Conservation (phyloP, 169 alveolate species). For the Ichthyophthirius multifiliis region DNA sequence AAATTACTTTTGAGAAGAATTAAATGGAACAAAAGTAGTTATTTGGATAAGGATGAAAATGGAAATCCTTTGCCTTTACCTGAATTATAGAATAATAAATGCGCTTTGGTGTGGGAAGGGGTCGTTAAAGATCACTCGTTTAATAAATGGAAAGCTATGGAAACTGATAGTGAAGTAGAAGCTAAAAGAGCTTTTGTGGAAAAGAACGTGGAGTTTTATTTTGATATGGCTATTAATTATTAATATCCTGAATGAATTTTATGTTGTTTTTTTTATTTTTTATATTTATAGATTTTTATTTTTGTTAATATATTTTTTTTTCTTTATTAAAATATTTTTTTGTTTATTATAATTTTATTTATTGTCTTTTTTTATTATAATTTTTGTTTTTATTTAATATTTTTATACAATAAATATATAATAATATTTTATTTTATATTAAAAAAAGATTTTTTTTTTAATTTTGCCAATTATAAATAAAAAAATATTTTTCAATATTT, state of each 20-base stretch:
- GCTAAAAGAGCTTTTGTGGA: constrained; percentile 54
- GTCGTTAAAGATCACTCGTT: constrained; percentile 46
- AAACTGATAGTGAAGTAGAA: constrained; percentile 55
- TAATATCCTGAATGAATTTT: not conserved
- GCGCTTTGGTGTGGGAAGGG: constrained; percentile 72
- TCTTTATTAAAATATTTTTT: no score
- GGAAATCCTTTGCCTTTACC: not conserved
- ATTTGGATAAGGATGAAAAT: constrained; percentile 16
- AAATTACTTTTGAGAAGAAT: constrained; percentile 65
- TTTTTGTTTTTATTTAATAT: no score
- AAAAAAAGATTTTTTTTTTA: no score
- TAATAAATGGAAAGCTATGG: constrained; percentile 60
- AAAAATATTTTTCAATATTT: no score
- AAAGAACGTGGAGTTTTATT: constrained; percentile 55
- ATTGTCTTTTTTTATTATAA: no score
- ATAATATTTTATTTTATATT: no score
- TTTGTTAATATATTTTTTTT: no score
- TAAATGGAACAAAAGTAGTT: constrained; percentile 50
- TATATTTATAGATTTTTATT: no score
- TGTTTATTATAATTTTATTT: no score
- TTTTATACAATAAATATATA: no score
- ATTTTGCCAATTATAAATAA: no score
- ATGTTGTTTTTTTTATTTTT: no score
- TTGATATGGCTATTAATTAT: constrained; percentile 49
- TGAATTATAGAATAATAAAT: constrained; percentile 13